These are phyloP conservation scores for Hanseniaspora hatyaiensis DNA, from an alignment of 805 yeast species.

Conservation along the genomic window DNA sequence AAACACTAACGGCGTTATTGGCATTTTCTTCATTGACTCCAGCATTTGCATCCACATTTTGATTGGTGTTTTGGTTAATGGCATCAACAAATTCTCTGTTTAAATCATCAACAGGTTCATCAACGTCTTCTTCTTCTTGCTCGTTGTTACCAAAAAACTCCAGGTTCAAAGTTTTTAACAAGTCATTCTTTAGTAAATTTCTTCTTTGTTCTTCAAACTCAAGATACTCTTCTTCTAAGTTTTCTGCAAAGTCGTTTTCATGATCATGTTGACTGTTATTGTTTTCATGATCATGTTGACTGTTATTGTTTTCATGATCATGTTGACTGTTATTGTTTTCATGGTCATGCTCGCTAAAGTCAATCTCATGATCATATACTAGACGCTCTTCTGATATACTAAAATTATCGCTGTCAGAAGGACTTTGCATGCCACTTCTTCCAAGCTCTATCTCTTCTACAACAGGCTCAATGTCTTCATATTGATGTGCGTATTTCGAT, in stretches of 20 bases:
- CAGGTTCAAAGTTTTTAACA: constrained; percentile 1
- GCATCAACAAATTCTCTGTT: constrained; percentile 24
- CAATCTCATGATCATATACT: neutral
- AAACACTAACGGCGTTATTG: constrained; percentile 9
- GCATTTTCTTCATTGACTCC: constrained; percentile 19
- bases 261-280: no score
- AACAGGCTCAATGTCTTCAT: neutral
- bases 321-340: neutral
- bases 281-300: no score
- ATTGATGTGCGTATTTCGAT: neutral
- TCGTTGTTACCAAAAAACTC: neutral
- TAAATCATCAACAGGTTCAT: no score
- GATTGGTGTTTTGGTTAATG: constrained; percentile 24
- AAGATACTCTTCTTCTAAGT: no score
- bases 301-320: neutral
- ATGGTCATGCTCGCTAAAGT: neutral
- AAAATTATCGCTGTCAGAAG: neutral
- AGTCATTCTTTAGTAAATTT: no score
- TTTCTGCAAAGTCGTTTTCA: no score
- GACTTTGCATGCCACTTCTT: constrained; percentile 3
- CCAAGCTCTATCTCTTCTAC: constrained; percentile 15
- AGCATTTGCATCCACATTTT: constrained; percentile 12
- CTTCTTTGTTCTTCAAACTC: no score
- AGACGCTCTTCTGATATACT: neutral
- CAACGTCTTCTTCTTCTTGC: constrained; percentile 17